These are phyloP conservation scores for Amaranthus tricolor DNA, from an alignment of 179 eudicot genomes.

Conservation along the genomic window DNA sequence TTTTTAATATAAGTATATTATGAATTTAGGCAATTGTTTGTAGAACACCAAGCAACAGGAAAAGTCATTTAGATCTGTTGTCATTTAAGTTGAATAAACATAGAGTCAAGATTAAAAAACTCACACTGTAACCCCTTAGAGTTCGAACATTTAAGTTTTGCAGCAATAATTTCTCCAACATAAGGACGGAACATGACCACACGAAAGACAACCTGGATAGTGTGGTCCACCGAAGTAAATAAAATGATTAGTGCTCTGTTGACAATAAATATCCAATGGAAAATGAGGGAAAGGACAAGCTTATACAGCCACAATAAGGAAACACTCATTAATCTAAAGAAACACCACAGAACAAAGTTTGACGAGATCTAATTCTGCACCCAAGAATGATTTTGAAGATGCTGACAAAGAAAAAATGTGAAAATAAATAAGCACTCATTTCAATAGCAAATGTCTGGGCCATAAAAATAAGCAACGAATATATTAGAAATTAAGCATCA, in stretches of 20 bases:
- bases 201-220: conserved; percentile 62
- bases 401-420: neutral
- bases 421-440: neutral
- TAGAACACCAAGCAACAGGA: neutral
- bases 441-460: neutral
- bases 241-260: neutral
- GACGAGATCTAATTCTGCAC: no score
- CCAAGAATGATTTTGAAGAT: no score
- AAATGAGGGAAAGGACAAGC: no score
- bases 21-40: neutral
- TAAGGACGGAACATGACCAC: conserved; percentile 77
- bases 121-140: conserved; percentile 62
- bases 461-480: neutral
- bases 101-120: conserved; percentile 15
- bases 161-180: conserved; percentile 69
- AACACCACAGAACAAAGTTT: no score
- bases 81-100: neutral
- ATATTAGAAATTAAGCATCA: neutral
- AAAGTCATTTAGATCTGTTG: neutral
- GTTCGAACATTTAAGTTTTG: conserved; percentile 57
- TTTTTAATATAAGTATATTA: neutral
- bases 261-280: neutral
- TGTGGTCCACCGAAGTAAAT: neutral
- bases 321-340: no score
- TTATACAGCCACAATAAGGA: no score